Conservation (phyloP, 2,329 filamentous ascomycete genomes). For the Fusarium sp. region DNA sequence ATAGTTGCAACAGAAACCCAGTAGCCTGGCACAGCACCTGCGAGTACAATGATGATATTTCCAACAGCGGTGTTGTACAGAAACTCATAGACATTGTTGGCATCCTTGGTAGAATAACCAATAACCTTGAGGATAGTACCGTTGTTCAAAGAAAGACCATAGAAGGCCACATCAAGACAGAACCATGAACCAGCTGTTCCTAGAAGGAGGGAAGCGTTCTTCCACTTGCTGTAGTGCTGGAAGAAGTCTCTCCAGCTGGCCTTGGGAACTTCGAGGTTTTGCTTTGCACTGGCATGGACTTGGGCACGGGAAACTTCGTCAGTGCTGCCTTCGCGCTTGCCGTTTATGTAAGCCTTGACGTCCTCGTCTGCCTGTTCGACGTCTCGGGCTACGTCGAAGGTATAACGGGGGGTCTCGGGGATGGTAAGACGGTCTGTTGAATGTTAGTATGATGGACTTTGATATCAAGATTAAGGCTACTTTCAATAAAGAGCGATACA, state of each 20-base stretch:
- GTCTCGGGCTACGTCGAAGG: constrained; percentile 82
- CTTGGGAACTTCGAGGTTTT: constrained; percentile 72
- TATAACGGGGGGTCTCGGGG: constrained; percentile 88
- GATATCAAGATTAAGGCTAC: constrained; percentile 6
- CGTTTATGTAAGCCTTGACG: constrained; percentile 77
- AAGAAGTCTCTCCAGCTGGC: constrained; percentile 78
- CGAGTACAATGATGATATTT: constrained; percentile 81
- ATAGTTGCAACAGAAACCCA: constrained; percentile 82
- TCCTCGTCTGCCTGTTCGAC: constrained; percentile 79
- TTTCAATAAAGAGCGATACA: constrained; percentile 81
- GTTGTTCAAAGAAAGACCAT: constrained; percentile 80
- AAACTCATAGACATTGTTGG: constrained; percentile 71
- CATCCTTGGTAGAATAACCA: constrained; percentile 68
- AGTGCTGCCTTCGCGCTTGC: constrained; percentile 69
- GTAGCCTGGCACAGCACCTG: constrained; percentile 83
- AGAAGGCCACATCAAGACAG: constrained; percentile 72
- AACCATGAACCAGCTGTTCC: constrained; percentile 91
- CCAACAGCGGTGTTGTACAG: constrained; percentile 81
- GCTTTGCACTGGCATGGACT: constrained; percentile 63
- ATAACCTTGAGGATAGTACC: constrained; percentile 76
- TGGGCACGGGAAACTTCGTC: constrained; percentile 75
- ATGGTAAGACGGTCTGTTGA: constrained; percentile 74
- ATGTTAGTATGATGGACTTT: background rate
- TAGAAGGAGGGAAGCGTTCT: constrained; percentile 76
- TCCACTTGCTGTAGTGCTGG: constrained; percentile 75